Base-by-base conservation (phyloP, 2,329 filamentous ascomycete species). In the Paraconiothyrium brasiliense region DNA sequence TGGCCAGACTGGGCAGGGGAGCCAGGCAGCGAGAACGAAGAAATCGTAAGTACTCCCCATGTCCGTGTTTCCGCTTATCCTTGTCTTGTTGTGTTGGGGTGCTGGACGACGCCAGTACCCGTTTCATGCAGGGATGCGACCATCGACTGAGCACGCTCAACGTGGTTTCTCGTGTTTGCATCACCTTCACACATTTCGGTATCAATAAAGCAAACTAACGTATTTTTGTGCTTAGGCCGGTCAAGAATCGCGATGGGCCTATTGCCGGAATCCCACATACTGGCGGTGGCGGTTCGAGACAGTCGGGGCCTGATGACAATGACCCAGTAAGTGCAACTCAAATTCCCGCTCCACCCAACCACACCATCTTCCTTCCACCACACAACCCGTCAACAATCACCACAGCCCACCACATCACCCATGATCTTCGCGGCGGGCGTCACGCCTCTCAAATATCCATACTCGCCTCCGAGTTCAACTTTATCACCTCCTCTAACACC, bases 161-260 rank as follows among this genome's bases (percentile, higher is more conserved):
- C 73, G 72, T 73, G 72, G 71, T 67, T 71, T 65, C 62, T 71
- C 66, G 68, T 71, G 70, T 73, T 72, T 68, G 67, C 66, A 65
- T 64, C 57, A 67, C 57, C 58, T 61, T 60, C 57, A 44, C 48
- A 46, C 54, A 64, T 63, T 58, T 61, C 57, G 57, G 62, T 67
- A 27, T 41, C 67, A 64, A 70, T 67, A 68, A 67, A 70, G 66
- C 64, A 70, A 68, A 67, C 74, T 77, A 74, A 75, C 63, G 32
- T 68, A 54, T 57, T 72, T 67, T 57, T 66, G 73, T 70, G 66
- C 61, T 65, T 75, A 94, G 91, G 68, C 91, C 91, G 48, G 85
- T 90, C 78, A 94, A 94, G 82, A 92, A 91, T 81, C 90, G 90
- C 78, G 84, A 85, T 63, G 87, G 88, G 69, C 87, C 87, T 67